Percentiles rank a stretch among this genome's conserved stretches.
Conservation (phyloP, 2,329 filamentous ascomycete genomes). For the Fusarium domesticum region DNA sequence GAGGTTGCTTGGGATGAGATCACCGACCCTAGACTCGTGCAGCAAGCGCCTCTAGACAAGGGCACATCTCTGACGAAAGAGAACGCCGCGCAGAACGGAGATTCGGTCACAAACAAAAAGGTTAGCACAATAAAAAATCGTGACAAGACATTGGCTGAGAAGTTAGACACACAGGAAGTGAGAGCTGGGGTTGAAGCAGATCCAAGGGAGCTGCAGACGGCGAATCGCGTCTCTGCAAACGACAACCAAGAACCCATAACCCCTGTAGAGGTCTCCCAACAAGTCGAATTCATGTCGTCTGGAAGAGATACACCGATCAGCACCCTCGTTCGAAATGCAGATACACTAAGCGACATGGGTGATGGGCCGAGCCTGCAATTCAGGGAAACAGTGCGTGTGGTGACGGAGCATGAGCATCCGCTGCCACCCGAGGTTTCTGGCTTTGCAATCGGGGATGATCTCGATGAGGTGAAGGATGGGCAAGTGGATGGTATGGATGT, state of each 20-base stretch:
- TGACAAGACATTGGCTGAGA: slow-evolving; percentile 24
- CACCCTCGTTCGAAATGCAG: slow-evolving; percentile 22
- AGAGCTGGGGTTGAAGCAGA: slow-evolving; percentile 26
- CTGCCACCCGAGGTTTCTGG: slow-evolving; percentile 1
- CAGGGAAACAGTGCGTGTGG: slow-evolving; percentile 14
- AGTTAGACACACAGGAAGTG: slow-evolving; percentile 32
- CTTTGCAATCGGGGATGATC: background rate
- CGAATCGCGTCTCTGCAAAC: slow-evolving; percentile 10
- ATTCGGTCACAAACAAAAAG: slow-evolving; percentile 20
- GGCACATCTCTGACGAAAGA: slow-evolving; percentile 24
- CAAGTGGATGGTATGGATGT: slow-evolving; percentile 5
- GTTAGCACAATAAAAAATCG: slow-evolving; percentile 25
- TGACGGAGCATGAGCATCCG: slow-evolving; percentile 2
- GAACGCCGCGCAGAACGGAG: slow-evolving; percentile 10
- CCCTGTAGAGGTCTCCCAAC: slow-evolving; percentile 28
- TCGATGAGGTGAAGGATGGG: background rate
- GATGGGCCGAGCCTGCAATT: slow-evolving; percentile 22
- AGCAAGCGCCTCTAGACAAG: slow-evolving; percentile 30
- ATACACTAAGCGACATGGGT: slow-evolving; percentile 14
- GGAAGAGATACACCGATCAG: slow-evolving; percentile 23
- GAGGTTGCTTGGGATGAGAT: slow-evolving; percentile 60
- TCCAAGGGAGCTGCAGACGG: slow-evolving; percentile 16
- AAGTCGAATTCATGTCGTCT: slow-evolving; percentile 17
- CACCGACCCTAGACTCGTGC: slow-evolving; percentile 65
- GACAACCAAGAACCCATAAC: slow-evolving; percentile 29